Conservation (phyloP, 2,329 filamentous ascomycete species). For the Xylogone sp. region DNA sequence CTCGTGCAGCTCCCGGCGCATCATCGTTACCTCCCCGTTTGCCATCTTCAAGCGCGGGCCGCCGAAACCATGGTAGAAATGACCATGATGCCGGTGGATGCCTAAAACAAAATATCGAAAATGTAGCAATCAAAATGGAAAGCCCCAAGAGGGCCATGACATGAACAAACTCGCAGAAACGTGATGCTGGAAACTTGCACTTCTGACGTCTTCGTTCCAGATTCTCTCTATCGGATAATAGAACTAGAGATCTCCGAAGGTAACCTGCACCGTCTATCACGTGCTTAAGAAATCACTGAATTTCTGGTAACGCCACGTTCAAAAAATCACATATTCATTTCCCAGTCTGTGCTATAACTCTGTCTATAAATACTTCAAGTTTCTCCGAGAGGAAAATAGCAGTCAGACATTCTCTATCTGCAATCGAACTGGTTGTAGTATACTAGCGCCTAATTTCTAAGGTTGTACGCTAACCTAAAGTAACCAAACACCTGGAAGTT, state of each 20-base stretch:
- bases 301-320: neutral
- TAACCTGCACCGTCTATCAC: neutral
- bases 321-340: neutral
- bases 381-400: neutral
- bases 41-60: slow-evolving; percentile 6
- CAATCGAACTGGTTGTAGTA: neutral
- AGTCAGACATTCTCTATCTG: neutral
- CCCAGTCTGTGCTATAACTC: neutral
- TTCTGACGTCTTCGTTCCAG: too few relatives aligned
- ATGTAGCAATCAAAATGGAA: slow-evolving; percentile 58
- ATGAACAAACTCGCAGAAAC: neutral
- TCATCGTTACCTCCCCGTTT: slow-evolving; percentile 5
- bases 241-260: too few relatives aligned
- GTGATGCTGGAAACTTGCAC: too few relatives aligned
- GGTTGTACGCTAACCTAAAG: neutral
- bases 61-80: slow-evolving; percentile 30
- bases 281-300: neutral
- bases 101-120: slow-evolving; percentile 53
- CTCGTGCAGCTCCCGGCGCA: slow-evolving; percentile 2
- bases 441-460: neutral
- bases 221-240: too few relatives aligned
- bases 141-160: slow-evolving; percentile 56
- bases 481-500: neutral
- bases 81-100: slow-evolving; percentile 47
- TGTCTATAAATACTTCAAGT: neutral